A percentile compares a stretch with the other conserved stretches of the same genome.
phyloP scores from a whole-genome alignment of 345 rosid species.

The Eucalyptus shirleyi region DNA sequence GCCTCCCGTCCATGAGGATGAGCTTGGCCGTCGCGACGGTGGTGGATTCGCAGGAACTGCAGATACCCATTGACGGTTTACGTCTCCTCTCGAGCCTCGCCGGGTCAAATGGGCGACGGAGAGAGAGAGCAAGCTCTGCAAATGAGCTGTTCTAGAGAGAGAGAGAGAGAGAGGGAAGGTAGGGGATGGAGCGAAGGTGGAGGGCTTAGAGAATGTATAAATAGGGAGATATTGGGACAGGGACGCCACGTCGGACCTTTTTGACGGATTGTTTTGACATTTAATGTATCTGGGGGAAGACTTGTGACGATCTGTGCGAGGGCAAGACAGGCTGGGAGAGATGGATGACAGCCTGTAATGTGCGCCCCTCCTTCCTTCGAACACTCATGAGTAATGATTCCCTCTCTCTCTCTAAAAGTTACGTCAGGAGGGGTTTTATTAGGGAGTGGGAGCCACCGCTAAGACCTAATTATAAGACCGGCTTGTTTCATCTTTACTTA shows the following conservation, averaged over 20 bases:
- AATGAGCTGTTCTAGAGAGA: neutral
- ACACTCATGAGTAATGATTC: neutral
- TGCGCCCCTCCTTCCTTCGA: neutral
- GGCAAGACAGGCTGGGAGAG: neutral
- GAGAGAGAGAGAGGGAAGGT: neutral
- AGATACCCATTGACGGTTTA: conserved; percentile 52
- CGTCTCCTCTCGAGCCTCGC: neutral
- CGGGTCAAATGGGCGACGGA: neutral
- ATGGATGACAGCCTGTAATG: neutral
- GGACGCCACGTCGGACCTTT: neutral
- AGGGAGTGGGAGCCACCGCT: neutral
- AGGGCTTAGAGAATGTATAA: neutral
- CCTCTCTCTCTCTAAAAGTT: neutral
- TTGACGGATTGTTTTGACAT: neutral
- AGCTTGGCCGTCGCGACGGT: conserved; percentile 73
- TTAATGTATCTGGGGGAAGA: neutral
- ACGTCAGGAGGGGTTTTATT: neutral
- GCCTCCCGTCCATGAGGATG: conserved; percentile 62
- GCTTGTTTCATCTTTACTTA: neutral
- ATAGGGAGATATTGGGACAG: neutral
- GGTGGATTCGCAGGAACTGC: conserved; percentile 68
- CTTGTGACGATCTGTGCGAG: neutral
- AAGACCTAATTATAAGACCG: neutral
- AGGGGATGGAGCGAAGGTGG: neutral
- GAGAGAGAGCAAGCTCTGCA: neutral